phyloP scores from a whole-genome alignment of 352 stramenopile species.

The Globisporangium yorkense region DNA sequence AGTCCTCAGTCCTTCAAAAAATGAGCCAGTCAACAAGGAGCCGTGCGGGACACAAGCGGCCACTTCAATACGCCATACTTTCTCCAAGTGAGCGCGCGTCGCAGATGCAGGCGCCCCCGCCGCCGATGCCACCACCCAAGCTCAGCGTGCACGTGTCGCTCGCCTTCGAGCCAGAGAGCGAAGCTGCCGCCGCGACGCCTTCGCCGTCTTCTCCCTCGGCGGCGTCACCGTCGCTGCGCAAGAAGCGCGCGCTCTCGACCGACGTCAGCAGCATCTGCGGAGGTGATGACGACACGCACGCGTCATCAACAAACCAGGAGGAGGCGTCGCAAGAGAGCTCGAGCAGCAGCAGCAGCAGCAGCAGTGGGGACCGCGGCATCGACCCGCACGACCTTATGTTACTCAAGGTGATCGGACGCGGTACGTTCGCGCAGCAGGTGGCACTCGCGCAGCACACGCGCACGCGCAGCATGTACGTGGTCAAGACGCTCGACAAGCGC shows the following conservation, averaged over 20 bases:
- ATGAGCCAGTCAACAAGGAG: neutral
- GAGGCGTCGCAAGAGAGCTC: neutral
- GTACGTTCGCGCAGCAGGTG: slow-evolving; percentile 80
- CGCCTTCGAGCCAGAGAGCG: neutral
- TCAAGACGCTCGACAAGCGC: slow-evolving; percentile 82
- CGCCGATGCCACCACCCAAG: neutral
- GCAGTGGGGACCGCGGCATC: slow-evolving; percentile 14
- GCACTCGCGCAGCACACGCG: slow-evolving; percentile 52
- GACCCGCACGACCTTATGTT: slow-evolving; percentile 67
- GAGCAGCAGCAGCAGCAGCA: no score
- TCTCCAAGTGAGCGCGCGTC: neutral
- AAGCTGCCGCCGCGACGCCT: neutral
- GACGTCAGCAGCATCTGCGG: neutral
- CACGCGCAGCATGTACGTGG: slow-evolving; percentile 57
- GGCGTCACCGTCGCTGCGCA: neutral
- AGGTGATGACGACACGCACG: neutral
- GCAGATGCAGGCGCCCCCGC: neutral
- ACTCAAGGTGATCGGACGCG: slow-evolving; percentile 81
- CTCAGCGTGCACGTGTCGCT: neutral
- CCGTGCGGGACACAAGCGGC: neutral
- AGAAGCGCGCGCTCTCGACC: slow-evolving; percentile 1
- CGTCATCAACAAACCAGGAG: neutral
- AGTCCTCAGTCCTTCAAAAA: neutral
- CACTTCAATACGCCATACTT: slow-evolving; percentile 1
- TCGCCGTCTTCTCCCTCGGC: neutral